Evolutionary conservation across 352 stramenopile species (phyloP), one percentile per base, ranked within the genome.

Genomic region (Pythium pyrilobum): DNA sequence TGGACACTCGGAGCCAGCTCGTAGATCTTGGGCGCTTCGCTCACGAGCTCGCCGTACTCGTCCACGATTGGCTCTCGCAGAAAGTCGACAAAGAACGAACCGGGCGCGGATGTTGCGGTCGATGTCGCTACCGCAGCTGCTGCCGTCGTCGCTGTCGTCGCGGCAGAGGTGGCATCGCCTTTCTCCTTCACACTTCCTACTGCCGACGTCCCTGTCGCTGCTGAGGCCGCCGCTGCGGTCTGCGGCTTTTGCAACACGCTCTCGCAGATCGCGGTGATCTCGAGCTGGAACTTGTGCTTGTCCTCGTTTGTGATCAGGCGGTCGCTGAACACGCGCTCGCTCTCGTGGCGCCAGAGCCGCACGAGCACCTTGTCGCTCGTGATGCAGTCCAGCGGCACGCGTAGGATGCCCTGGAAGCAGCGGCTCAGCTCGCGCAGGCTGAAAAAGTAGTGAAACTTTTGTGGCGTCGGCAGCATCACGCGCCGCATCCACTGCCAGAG

Each of bases 361-460:
- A 89, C 66, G 0, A 95, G 56, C 2, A 67, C 40, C 38, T 73
- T 71, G 23, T 92, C 81, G 1, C 34, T 49, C 2, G 62, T 67
- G 43, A 83, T 64, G 36, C 57, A 79, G 15, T 88, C 76, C 12
- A 81, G 42, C 4, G 78, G 69, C 4, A 68, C 66, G 5, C 76
- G 72, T 16, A 97, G 53, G 32, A 96, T 62, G 4, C 89, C 88
- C 47, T 96, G 84, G 42, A 92, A 92, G 34, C 82, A 71, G 1
- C 81, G 71, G 56, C 69, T 83, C 0, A 92, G 64, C 28, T 92
- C 83, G 13, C 81, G 72, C 56, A 94, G 67, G 31, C 74, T 90
- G 47, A 92, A 92, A 13, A 86, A 76, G 49, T 93, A 91, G 52
- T 91, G 81, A 39, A 90, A 93, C 43, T 90, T 89, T 50, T 86